Evolutionary conservation across 192 early-diverging fungal species (phyloP), one percentile per base, ranked within the genome.

Genomic region (Mortierella alpina): DNA sequence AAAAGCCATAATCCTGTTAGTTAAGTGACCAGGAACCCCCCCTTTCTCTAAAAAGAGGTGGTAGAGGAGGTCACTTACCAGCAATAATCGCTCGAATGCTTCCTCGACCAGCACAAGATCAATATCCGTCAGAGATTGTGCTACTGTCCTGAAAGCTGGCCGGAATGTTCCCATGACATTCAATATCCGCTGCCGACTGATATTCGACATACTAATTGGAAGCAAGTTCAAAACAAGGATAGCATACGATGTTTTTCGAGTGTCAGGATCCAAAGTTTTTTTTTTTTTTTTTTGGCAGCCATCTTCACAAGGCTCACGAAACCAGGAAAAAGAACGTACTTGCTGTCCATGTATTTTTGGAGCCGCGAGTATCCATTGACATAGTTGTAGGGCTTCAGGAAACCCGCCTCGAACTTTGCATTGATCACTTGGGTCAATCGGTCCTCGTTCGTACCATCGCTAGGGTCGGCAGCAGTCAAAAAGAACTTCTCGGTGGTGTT

Each of bases 341-440:
- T 86, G 60, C 86, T 86, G 65, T 97, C 96, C 96, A 98, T 97
- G 84, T 95, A 97, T 65, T 83, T 79, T 71, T 96, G 95, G 64
- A 98, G 87, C 41, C 95, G 86, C 8, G 95, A 88, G 81, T 98
- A 98, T 3, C 93, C 93, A 74, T 90, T 95, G 73, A 95, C 92
- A 82, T 97, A 97, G 86, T 98, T 96, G 89, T 96, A 96, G n/a
- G 97, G 97, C 82, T 95, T 96, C 52, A 98, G 85, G 69, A 97
- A 90, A 0, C 97, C 97, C 0, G 97, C 97, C 68, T 98, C 95
- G 65, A 95, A 95, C 80, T 98, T 98, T 39, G 97, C 97, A 74
- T 93, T 92, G 76, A 98, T 96, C 20, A 98, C 93, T 69, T 95
- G 92, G 20, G 89, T 94, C 67, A 98, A 86, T 73, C 96, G 92